phyloP scores from a whole-genome alignment of 768 basidiomycete genomes.

The Harrya chromipes region DNA sequence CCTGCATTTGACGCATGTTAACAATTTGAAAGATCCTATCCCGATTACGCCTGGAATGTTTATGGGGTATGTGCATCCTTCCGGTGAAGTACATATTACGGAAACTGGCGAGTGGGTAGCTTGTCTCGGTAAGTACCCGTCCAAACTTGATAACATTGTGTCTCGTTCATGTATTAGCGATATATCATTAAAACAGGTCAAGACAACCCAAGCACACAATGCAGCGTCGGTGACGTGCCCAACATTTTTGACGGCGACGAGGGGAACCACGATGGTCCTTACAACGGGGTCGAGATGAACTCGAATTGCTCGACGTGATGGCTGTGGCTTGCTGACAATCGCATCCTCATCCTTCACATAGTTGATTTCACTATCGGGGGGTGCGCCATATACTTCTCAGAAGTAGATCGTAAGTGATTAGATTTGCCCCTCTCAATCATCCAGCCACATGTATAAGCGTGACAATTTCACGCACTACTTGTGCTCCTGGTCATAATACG shows the following conservation, averaged over 20 bases:
- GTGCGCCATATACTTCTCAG: too few species aligned
- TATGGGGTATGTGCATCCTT: constrained; percentile 38
- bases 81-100: constrained; percentile 42
- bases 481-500: too few species aligned
- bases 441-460: too few species aligned
- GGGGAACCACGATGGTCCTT: constrained; percentile 45
- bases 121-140: constrained; percentile 42
- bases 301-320: neutral
- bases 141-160: neutral
- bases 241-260: constrained; percentile 41
- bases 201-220: constrained; percentile 48
- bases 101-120: constrained; percentile 45
- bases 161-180: too few species aligned
- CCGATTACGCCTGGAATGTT: constrained; percentile 34
- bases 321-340: neutral
- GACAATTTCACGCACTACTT: too few species aligned
- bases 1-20: constrained; percentile 46
- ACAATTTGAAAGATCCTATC: constrained; percentile 43
- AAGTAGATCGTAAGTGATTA: too few species aligned
- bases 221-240: constrained; percentile 21
- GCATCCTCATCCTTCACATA: too few species aligned
- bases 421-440: too few species aligned
- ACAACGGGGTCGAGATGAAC: constrained; percentile 23
- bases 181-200: constrained; percentile 41
- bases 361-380: too few species aligned